Base-by-base conservation (phyloP, 441 rosid species). In the Corymbia calophylla region DNA sequence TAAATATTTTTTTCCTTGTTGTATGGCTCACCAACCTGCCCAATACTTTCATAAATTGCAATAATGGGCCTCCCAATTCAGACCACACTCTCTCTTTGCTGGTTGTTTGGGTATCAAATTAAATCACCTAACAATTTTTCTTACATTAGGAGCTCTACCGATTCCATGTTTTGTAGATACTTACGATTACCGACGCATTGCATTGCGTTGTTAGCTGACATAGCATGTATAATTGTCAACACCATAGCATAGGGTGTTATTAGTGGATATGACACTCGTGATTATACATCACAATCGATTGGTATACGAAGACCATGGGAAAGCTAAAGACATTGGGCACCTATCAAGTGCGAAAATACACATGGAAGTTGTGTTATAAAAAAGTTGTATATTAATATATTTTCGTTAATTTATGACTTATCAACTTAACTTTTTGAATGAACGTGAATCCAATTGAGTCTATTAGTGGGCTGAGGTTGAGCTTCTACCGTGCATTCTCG, bases 371-470 rank as follows among this genome's bases (percentile, higher is more conserved):
- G 0, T 11, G 29, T 70, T 19, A 21, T 0, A 29, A 35, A 35
- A 70, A 70, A 18, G 47, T 35, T 4, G 3, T 12, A 5, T 2
- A 19, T 15, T 62, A 13, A 29, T 62, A 6, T 29, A 29, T 29
- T 13, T 62, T 29, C 16, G 0, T 62, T 62, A 8, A 0, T 8
- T 12, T 1, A 12, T 1, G 23, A 21, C 2, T 21, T 3, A 12
- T 23, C 0, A 4, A 7, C 2, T 1, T 11, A 77, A 8, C 0
- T 0, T 66, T 73, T 11, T 39, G 14, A 73, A 0, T 3, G 0
- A 11, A 3, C 14, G 27, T 21, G 49, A 5, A 8, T 3, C 1
- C 12, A 39, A 39, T 48, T 10, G 8, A 27, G 0, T 1, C 39
- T 11, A 14, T 21, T 21, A 7, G 1, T 1, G 2, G 27, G 47